Evolutionary conservation across 768 basidiomycete species (phyloP).

Genomic region (Nevesoporus exiguus): DNA sequence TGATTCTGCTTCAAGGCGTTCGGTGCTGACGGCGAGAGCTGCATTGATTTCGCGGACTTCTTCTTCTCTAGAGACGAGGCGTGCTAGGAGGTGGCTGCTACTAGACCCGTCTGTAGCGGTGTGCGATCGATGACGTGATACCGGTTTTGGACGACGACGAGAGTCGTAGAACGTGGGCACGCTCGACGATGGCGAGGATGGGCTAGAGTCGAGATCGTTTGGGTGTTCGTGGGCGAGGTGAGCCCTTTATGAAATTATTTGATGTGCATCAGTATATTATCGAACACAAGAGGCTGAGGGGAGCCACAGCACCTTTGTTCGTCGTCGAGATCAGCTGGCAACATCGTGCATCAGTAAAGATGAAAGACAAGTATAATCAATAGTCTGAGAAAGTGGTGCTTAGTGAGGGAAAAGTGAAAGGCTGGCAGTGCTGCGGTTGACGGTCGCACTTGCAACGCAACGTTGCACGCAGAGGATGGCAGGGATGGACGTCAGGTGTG

Average conservation of each 20-base stretch:
- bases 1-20: constrained; percentile 41
- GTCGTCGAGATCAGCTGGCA: constrained; percentile 27
- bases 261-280: background rate
- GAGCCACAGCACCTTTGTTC: constrained; percentile 24
- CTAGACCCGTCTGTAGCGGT: constrained; percentile 28
- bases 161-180: constrained; percentile 16
- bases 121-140: constrained; percentile 26
- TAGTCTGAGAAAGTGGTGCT: background rate
- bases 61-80: constrained; percentile 28
- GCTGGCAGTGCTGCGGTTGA: background rate
- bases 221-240: constrained; percentile 28
- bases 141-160: constrained; percentile 25
- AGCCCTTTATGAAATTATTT: constrained; percentile 10
- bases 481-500: constrained; percentile 5
- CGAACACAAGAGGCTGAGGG: background rate
- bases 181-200: constrained; percentile 27
- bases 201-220: constrained; percentile 28
- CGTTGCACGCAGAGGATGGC: constrained; percentile 4
- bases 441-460: constrained; percentile 5
- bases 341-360: constrained; percentile 24
- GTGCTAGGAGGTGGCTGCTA: constrained; percentile 30
- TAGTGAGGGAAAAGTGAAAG: constrained; percentile 1
- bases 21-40: constrained; percentile 21
- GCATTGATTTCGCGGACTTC: constrained; percentile 33
- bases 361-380: constrained; percentile 2